Evolutionary conservation across 805 yeast genomes (phyloP), one percentile per base, ranked within the genome.

Genomic region (Wickerhamomyces xylosicus): DNA sequence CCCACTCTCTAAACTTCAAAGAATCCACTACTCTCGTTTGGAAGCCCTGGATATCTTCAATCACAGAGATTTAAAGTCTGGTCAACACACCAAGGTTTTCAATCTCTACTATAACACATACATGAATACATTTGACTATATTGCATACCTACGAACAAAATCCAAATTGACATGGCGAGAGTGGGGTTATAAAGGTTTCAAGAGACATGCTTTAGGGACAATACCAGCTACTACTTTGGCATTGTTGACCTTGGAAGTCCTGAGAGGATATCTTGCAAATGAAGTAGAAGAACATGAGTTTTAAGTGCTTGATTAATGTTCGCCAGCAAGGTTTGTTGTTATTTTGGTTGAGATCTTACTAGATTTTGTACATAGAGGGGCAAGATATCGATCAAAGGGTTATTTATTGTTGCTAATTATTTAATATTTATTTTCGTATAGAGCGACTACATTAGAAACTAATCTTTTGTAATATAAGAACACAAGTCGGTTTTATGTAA

Each of bases 171-270:
- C 75, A 2, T 78, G 85, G 78, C 53, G 70, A 29, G 69, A 69
- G 19, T 77, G 89, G 74, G 69, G 79, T 9, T 90, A 87, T 53
- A 79, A 77, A 46, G 97, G 97, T 0, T 85, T 84, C 53, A 63
- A 70, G 6, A 63, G 79, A 41, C 81, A 80, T 44, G 81, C 95
- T 0, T 52, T 84, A 36, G 71, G 85, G 1, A 76, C 84, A 2
- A 74, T 89, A 34, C 97, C 97, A 1, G 85, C 95, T 2, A 85
- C 96, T 1, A 82, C 94, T 33, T 73, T 86, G 33, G 96, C 95
- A 0, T 64, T 90, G 31, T 62, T 90, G 36, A 85, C 85, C 14
- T 76, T 90, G 57, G 97, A 90, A 58, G 79, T 85, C 17, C 70
- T 85, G 70, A 67, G 97, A 54, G 65, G 51, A 11, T 59, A 52